phyloP scores from a whole-genome alignment of 75 land plant genomes.

The Azolla pinnata region DNA sequence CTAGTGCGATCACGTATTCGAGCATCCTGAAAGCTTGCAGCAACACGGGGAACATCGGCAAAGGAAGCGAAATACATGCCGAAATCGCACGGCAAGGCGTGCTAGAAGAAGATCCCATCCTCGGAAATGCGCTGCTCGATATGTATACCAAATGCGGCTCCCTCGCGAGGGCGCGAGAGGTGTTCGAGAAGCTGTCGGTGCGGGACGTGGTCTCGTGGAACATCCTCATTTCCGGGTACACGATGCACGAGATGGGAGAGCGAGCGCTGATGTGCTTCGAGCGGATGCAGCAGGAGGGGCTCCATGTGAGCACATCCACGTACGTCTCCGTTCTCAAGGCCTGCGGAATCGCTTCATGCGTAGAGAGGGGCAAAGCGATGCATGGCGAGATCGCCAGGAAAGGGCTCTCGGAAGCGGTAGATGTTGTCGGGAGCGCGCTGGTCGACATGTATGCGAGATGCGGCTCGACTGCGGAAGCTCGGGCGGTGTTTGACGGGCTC shows the following conservation, averaged over 20 bases:
- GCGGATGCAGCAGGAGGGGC: conserved; percentile 19
- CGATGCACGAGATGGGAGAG: conserved; percentile 10
- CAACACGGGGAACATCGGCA: neutral
- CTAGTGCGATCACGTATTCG: too few species aligned
- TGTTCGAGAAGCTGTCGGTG: conserved; percentile 29
- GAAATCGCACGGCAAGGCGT: neutral
- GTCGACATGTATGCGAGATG: conserved; percentile 11
- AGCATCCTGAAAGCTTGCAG: too few species aligned
- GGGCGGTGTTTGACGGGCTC: conserved; percentile 9
- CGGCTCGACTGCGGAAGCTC: neutral
- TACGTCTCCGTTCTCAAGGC: conserved; percentile 10
- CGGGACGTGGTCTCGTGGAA: conserved; percentile 23
- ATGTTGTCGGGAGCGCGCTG: conserved; percentile 8
- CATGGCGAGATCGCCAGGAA: neutral
- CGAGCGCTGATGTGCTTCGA: conserved; percentile 27
- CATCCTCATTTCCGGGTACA: conserved; percentile 6
- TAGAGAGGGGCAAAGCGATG: conserved; percentile 2
- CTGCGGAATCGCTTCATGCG: neutral
- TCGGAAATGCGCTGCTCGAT: conserved; percentile 30
- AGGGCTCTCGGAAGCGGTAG: conserved; percentile 3
- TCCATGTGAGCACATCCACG: conserved; percentile 27
- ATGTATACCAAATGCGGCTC: conserved; percentile 39
- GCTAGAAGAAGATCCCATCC: conserved; percentile 15
- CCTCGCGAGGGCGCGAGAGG: conserved; percentile 21
- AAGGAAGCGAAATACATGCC: neutral